A percentile compares a stretch with the other conserved stretches of the same genome.
Evolutionary conservation across 1,284 basidiomycete species (phyloP).

Genomic region (Puccinia coronata): DNA sequence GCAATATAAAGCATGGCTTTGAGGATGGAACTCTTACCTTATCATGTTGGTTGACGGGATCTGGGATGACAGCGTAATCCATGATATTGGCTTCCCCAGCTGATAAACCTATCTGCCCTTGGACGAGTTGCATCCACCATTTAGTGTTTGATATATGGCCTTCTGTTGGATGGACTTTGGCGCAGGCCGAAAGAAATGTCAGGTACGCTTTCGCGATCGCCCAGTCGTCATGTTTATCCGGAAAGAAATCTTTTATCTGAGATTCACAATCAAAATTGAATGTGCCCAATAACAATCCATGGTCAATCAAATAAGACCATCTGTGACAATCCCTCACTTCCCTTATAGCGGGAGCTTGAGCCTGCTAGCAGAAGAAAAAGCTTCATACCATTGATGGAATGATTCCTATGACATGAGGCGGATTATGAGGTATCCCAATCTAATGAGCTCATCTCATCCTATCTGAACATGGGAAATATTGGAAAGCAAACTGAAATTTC

Average conservation of each 20-base stretch:
- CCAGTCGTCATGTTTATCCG: constrained; percentile 39
- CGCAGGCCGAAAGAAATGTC: constrained; percentile 3
- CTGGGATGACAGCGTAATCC: constrained; percentile 44
- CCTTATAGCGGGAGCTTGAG: not conserved
- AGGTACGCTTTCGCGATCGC: constrained; percentile 43
- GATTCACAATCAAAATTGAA: not conserved
- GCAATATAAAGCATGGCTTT: not conserved
- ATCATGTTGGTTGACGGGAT: constrained; percentile 41
- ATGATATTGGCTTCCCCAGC: constrained; percentile 41
- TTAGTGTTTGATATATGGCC: constrained; percentile 39
- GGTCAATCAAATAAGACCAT: not conserved
- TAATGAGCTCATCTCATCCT: not conserved
- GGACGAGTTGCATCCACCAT: constrained; percentile 45
- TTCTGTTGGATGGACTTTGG: constrained; percentile 47
- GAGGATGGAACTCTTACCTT: not conserved
- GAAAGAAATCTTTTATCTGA: constrained; percentile 36
- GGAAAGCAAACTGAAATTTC: not conserved
- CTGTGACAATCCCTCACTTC: not conserved
- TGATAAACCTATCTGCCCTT: constrained; percentile 30
- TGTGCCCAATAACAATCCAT: not conserved
- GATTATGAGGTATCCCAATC: not conserved
- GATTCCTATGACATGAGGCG: constrained; percentile 11
- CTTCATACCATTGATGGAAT: constrained; percentile 44
- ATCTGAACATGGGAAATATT: not conserved
- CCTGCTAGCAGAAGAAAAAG: too few species aligned